phyloP scores from a whole-genome alignment of 306 rosid genomes.

The Senna tora region DNA sequence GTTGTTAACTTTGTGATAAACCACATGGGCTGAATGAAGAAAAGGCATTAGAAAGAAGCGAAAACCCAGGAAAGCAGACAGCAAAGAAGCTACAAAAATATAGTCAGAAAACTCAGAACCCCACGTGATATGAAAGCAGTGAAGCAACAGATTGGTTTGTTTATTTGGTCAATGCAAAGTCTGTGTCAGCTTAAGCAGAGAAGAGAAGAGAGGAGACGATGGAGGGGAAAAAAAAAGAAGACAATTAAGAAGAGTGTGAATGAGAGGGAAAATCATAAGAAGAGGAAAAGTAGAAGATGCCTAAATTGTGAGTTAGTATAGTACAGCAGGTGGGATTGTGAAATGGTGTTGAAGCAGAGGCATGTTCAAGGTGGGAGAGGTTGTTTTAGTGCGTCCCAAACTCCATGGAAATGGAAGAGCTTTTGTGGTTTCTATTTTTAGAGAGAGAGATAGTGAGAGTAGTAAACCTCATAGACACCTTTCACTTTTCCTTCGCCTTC shows the following conservation, averaged over 20 bases:
- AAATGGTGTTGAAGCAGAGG: slow-evolving; percentile 40
- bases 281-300: slow-evolving; percentile 35
- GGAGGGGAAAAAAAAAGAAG: slow-evolving; percentile 22
- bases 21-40: slow-evolving; percentile 7
- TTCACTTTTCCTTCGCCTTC: slow-evolving; percentile 31
- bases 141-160: slow-evolving; percentile 30
- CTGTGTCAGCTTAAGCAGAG: slow-evolving; percentile 26
- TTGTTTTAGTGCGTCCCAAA: slow-evolving; percentile 39
- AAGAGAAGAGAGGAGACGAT: not conserved
- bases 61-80: slow-evolving; percentile 36
- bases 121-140: slow-evolving; percentile 41
- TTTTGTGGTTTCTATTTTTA: slow-evolving; percentile 49
- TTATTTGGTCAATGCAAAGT: slow-evolving; percentile 38
- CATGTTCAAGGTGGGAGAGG: slow-evolving; percentile 28
- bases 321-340: slow-evolving; percentile 39
- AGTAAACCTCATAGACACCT: slow-evolving; percentile 10
- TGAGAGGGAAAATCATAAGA: slow-evolving; percentile 43
- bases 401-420: slow-evolving; percentile 68
- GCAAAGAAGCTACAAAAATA: slow-evolving; percentile 15
- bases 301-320: slow-evolving; percentile 19
- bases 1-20: slow-evolving; percentile 30
- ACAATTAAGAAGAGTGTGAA: slow-evolving; percentile 27
- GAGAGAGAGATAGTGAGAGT: slow-evolving; percentile 58
- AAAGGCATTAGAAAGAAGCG: not conserved
- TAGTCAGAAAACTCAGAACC: slow-evolving; percentile 23